These are phyloP conservation scores for Pseudonitzschia multiseries DNA, from an alignment of 108 stramenopile genomes.

Conservation along the genomic window DNA sequence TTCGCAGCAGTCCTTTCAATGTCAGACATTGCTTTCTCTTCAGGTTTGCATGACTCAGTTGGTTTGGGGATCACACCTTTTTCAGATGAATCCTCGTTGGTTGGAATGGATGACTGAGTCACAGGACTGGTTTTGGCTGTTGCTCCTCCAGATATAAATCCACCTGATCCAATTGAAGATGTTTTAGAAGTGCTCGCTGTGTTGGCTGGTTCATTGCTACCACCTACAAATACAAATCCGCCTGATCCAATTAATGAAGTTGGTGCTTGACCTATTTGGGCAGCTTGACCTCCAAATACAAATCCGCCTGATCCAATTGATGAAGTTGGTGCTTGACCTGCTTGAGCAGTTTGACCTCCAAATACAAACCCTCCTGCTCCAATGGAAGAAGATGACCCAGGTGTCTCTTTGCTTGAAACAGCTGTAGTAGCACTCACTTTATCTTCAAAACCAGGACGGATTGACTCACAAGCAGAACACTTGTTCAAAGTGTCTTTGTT, in stretches of 20 bases:
- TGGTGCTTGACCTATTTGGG: no score
- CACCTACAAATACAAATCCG: conserved; percentile 63
- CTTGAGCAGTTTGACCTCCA: conserved; percentile 16
- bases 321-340: conserved; percentile 19
- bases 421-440: background rate
- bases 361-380: conserved; percentile 63
- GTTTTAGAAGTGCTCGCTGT: background rate
- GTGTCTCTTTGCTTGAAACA: background rate
- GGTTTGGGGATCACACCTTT: no score
- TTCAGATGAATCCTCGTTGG: no score
- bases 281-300: conserved; percentile 45
- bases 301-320: conserved; percentile 58
- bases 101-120: no score
- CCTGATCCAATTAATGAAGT: conserved; percentile 46
- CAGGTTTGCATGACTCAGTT: background rate
- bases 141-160: conserved; percentile 55
- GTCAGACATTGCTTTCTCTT: background rate
- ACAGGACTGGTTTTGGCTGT: background rate
- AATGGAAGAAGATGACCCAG: conserved; percentile 29
- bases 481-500: conserved; percentile 48
- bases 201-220: conserved; percentile 13
- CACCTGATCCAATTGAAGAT: conserved; percentile 20
- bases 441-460: conserved; percentile 60
- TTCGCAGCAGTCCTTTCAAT: background rate
- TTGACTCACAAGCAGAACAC: conserved; percentile 82